These are phyloP conservation scores for Jatropha multifida DNA, from an alignment of 441 rosid genomes.

Conservation along the genomic window DNA sequence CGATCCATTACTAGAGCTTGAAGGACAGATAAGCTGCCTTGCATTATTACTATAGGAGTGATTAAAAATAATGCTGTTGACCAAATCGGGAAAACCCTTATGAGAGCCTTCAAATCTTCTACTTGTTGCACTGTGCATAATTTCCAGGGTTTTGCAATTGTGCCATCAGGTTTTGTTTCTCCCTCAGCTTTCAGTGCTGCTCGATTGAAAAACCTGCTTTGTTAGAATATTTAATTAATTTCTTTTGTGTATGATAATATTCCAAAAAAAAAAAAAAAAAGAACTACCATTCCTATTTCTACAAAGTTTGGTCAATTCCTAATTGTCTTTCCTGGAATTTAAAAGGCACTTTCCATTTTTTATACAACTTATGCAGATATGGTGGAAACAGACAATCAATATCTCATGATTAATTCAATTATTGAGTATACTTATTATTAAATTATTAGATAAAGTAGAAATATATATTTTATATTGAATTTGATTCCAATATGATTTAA, in stretches of 20 bases:
- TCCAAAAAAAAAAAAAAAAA: too few species aligned
- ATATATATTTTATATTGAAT: too few species aligned
- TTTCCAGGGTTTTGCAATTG: constrained; percentile 29
- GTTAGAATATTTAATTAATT: neutral
- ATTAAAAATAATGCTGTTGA: neutral
- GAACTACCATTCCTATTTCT: too few species aligned
- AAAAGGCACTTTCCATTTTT: too few species aligned
- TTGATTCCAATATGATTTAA: too few species aligned
- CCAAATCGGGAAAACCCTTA: constrained; percentile 31
- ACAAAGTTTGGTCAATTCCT: too few species aligned
- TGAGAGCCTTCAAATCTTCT: constrained; percentile 36
- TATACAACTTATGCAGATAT: too few species aligned
- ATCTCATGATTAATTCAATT: too few species aligned
- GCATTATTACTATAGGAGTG: constrained; percentile 19
- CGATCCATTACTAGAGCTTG: constrained; percentile 41
- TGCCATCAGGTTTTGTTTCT: constrained; percentile 25
- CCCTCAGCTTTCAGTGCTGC: constrained; percentile 31
- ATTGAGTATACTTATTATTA: too few species aligned
- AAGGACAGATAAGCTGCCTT: constrained; percentile 24
- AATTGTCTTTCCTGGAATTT: too few species aligned
- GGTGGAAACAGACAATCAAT: too few species aligned
- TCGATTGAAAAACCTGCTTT: constrained; percentile 34
- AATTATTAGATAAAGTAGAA: too few species aligned
- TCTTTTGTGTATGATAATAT: neutral
- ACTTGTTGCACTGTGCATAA: constrained; percentile 39